Percentiles rank a stretch among this genome's conserved stretches.
Evolutionary conservation across 148 eudicot species (phyloP).

Genomic region (Persicaria maculosa): DNA sequence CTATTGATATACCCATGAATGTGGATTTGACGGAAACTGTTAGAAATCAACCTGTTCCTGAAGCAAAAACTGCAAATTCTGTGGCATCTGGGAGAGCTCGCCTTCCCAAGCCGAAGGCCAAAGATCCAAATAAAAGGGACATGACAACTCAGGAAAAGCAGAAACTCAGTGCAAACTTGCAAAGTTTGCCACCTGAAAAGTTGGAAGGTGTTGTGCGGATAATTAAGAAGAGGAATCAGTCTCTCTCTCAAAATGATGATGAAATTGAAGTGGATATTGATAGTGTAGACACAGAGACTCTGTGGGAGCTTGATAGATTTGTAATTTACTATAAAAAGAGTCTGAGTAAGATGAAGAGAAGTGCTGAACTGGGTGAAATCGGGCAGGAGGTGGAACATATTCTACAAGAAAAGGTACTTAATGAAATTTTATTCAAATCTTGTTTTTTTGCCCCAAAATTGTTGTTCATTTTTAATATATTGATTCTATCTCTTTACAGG

Average conservation of each 20-base stretch:
- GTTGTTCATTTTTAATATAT: background rate
- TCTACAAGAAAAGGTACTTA: constrained; percentile 37
- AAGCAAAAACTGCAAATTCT: constrained; percentile 21
- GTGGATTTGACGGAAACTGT: background rate
- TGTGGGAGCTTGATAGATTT: constrained; percentile 97
- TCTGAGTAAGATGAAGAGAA: constrained; percentile 71
- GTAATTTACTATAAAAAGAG: constrained; percentile 69
- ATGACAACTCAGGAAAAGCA: constrained; percentile 90
- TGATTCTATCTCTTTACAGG: background rate
- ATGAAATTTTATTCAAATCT: background rate
- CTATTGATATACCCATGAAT: constrained; percentile 15
- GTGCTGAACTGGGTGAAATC: constrained; percentile 39
- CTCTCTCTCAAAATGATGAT: constrained; percentile 74
- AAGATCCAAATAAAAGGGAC: constrained; percentile 73
- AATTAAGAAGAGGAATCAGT: constrained; percentile 72
- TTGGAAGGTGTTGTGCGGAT: constrained; percentile 77
- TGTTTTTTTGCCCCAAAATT: too few species aligned
- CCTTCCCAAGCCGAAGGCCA: constrained; percentile 81
- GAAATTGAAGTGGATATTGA: constrained; percentile 17
- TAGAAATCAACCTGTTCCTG: constrained; percentile 4
- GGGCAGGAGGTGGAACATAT: constrained; percentile 26
- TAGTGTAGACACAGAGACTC: constrained; percentile 38
- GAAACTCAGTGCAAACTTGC: constrained; percentile 74
- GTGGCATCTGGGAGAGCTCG: constrained; percentile 40
- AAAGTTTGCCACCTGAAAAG: constrained; percentile 81